A percentile compares a stretch with the other conserved stretches of the same genome.
Conservation (phyloP, 1,284 basidiomycete species). For the Ganoderma lingzhi region DNA sequence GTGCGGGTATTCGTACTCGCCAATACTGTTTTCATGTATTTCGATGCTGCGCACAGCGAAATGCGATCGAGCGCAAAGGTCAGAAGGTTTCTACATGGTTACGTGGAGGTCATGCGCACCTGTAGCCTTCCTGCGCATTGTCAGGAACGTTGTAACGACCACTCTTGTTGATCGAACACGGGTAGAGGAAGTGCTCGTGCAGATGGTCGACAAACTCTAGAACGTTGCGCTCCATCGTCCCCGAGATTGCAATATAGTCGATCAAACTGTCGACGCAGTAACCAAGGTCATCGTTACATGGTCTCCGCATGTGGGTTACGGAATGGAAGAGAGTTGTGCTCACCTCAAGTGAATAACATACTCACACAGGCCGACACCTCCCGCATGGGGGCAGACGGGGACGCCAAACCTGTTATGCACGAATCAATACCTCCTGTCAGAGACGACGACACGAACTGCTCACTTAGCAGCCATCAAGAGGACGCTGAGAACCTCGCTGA, state of each 20-base stretch:
- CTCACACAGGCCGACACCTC: slow-evolving; percentile 95
- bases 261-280: slow-evolving; percentile 64
- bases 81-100: neutral
- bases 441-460: slow-evolving; percentile 33
- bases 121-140: slow-evolving; percentile 76
- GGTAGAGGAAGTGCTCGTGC: slow-evolving; percentile 92
- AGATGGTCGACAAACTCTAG: slow-evolving; percentile 91
- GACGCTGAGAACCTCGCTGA: slow-evolving; percentile 94
- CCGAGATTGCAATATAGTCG: slow-evolving; percentile 93
- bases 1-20: slow-evolving; percentile 78
- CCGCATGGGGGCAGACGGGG: slow-evolving; percentile 94
- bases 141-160: slow-evolving; percentile 88
- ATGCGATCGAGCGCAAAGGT: neutral
- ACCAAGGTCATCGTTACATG: neutral
- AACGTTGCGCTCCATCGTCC: slow-evolving; percentile 93
- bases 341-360: slow-evolving; percentile 88
- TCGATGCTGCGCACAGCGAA: slow-evolving; percentile 63
- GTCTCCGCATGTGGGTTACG: too few relatives aligned
- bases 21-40: slow-evolving; percentile 77
- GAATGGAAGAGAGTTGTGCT: slow-evolving; percentile 22
- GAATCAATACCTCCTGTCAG: slow-evolving; percentile 2
- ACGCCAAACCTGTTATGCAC: slow-evolving; percentile 71
- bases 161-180: slow-evolving; percentile 86
- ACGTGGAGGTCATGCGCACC: slow-evolving; percentile 49
- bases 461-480: slow-evolving; percentile 93